Base-by-base conservation (phyloP, 2,329 filamentous ascomycete genomes). In the Acarospora socialis region DNA sequence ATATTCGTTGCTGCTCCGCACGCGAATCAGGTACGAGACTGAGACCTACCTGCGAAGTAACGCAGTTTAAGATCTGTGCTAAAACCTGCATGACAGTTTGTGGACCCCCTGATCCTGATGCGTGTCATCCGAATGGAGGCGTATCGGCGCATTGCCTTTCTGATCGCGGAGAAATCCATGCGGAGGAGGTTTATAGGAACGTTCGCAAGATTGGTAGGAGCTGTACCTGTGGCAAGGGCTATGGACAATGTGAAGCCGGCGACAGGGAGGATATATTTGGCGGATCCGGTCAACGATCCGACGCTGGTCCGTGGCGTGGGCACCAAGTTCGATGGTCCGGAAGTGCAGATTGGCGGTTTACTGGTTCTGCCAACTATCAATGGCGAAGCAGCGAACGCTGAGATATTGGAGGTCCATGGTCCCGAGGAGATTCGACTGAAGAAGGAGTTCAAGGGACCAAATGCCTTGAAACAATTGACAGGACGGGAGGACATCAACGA, bases 1-100 rank as follows among this genome's bases (percentile, higher is more conserved):
- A 81, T 98, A 37, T 90, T 98, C 49, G 90, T 98, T 44, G 90
- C 86, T 26, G 90, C 87, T 33, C 90, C 90, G 43, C 90, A 98
- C 65, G 87, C 87, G 38, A 98, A 98, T 55, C 83, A 90, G 70
- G 79, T 83, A 59, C 22, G 21, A 22, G 12, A 9, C 13, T 7
- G 21, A 3, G 17, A 18, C 10, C 10, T 10, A 13, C 40, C 19
- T 20, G 22, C 13, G 20, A 18, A 28, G 18, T 20, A 28, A n/a
- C 15, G 10, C 13, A 20, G 5, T 12, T 24, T 7, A 9, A 21
- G 32, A 25, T 13, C 21, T 21, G 15, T 28, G 7, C 21, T 7
- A 25, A 20, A 18, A 33, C 31, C 43, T 46, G 17, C 42, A 23
- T 26, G 9, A 16, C 50, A 93, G 77, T 98, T 98, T 46, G 86